Percentiles rank a stretch among this genome's conserved stretches.
Conservation (phyloP, 495 filamentous ascomycete species). For the Extremus antarcticus region DNA sequence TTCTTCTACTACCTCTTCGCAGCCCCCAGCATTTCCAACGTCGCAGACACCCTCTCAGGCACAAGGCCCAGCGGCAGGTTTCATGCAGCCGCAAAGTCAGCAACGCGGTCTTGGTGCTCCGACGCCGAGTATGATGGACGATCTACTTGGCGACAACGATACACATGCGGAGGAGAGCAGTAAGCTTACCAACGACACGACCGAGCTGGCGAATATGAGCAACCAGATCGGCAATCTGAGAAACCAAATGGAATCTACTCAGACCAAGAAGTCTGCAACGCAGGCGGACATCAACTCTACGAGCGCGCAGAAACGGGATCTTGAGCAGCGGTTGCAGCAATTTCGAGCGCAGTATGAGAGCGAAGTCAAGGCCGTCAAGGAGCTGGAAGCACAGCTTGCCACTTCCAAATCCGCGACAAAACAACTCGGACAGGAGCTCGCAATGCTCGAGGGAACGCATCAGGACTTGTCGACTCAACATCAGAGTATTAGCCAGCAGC, state of each 20-base stretch:
- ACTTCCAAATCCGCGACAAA: slow-evolving; percentile 66
- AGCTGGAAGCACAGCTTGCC: slow-evolving; percentile 70
- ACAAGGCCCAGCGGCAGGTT: slow-evolving; percentile 16
- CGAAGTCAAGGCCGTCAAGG: slow-evolving; percentile 74
- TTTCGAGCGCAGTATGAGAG: slow-evolving; percentile 82
- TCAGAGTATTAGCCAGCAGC: slow-evolving; percentile 56
- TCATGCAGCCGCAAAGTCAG: slow-evolving; percentile 34
- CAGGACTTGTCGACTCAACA: slow-evolving; percentile 82
- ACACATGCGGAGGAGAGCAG: slow-evolving; percentile 63
- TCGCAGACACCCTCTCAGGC: slow-evolving; percentile 12
- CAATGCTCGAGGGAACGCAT: slow-evolving; percentile 66
- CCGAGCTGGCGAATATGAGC: slow-evolving; percentile 89
- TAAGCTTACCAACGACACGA: slow-evolving; percentile 75
- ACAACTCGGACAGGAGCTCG: slow-evolving; percentile 70
- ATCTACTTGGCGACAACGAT: slow-evolving; percentile 89
- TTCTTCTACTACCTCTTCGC: neutral
- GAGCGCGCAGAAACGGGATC: slow-evolving; percentile 76
- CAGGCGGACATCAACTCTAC: slow-evolving; percentile 71
- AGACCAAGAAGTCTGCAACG: slow-evolving; percentile 61
- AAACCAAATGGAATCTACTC: slow-evolving; percentile 87
- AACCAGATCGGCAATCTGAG: slow-evolving; percentile 85
- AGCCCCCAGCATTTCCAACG: slow-evolving; percentile 4
- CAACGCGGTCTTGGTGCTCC: slow-evolving; percentile 3
- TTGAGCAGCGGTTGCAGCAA: slow-evolving; percentile 75
- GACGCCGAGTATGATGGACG: slow-evolving; percentile 48